Conservation (phyloP, 2,329 filamentous ascomycete species). For the Talaromyces sp. region DNA sequence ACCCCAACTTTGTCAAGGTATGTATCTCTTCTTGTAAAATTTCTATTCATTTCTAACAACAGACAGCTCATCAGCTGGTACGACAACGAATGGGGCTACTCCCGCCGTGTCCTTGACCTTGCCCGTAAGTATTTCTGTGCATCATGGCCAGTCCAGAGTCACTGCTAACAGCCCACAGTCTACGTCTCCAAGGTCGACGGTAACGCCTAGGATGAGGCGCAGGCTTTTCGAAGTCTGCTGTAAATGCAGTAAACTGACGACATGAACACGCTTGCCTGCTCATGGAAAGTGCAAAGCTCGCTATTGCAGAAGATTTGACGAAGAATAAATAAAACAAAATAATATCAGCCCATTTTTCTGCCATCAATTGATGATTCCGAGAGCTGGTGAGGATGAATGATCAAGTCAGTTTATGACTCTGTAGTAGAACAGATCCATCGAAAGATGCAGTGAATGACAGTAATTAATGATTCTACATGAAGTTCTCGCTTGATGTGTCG, state of each 20-base stretch:
- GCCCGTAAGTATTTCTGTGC: slow-evolving; percentile 34
- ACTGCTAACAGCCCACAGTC: slow-evolving; percentile 40
- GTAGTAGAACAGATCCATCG: neutral
- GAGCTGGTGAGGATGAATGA: neutral
- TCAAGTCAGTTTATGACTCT: neutral
- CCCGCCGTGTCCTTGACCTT: slow-evolving; percentile 86
- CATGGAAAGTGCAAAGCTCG: neutral
- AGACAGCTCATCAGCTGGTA: slow-evolving; percentile 81
- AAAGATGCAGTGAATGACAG: neutral
- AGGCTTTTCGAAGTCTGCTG: slow-evolving; percentile 11
- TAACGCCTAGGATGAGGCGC: slow-evolving; percentile 17
- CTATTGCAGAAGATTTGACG: neutral
- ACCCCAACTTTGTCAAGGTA: slow-evolving; percentile 90
- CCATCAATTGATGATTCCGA: neutral
- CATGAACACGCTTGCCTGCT: neutral
- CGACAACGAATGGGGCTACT: slow-evolving; percentile 99
- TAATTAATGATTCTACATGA: neutral
- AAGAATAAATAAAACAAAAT: neutral
- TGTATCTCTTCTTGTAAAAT: neutral
- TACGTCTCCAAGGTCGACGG: slow-evolving; percentile 74
- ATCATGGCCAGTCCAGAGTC: neutral
- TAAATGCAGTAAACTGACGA: slow-evolving; percentile 2
- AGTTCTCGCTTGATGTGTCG: too few species aligned
- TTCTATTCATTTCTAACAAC: neutral
- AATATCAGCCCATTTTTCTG: neutral